phyloP scores from a whole-genome alignment of 176 grass and related monocot species.

The Calamus simplicifolius region DNA sequence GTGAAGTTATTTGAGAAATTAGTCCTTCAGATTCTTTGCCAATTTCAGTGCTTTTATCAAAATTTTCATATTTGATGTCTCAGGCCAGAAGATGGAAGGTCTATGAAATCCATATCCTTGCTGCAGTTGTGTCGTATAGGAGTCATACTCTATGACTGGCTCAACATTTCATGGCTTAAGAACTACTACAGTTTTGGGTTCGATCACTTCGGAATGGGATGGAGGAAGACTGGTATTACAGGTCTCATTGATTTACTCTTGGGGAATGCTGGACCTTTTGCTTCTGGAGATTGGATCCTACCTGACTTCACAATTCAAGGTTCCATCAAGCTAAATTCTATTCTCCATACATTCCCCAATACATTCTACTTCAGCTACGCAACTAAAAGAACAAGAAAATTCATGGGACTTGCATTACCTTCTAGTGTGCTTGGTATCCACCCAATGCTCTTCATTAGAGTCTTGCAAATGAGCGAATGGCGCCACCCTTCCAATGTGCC shows the following conservation, averaged over 20 bases:
- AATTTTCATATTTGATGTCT: slow-evolving; percentile 17
- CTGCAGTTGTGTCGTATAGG: slow-evolving; percentile 84
- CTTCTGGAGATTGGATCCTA: slow-evolving; percentile 86
- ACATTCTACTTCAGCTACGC: slow-evolving; percentile 99
- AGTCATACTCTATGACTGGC: slow-evolving; percentile 91
- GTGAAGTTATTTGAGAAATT: slow-evolving; percentile 14
- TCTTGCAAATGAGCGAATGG: slow-evolving; percentile 96
- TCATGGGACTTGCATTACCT: slow-evolving; percentile 73
- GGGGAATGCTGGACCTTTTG: slow-evolving; percentile 70
- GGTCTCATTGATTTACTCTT: slow-evolving; percentile 75
- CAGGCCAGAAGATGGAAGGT: slow-evolving; percentile 77
- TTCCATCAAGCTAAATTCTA: slow-evolving; percentile 56
- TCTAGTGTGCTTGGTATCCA: slow-evolving; percentile 81
- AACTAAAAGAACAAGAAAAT: slow-evolving; percentile 79
- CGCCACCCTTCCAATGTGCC: slow-evolving; percentile 44
- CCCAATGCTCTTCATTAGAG: slow-evolving; percentile 91
- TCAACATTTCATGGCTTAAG: slow-evolving; percentile 83
- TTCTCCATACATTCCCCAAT: slow-evolving; percentile 61
- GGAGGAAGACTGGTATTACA: slow-evolving; percentile 60
- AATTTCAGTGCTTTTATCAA: too few relatives aligned
- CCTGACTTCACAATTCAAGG: slow-evolving; percentile 94
- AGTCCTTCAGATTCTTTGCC: background rate
- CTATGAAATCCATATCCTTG: slow-evolving; percentile 73
- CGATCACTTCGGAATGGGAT: slow-evolving; percentile 83
- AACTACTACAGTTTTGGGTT: slow-evolving; percentile 98